Base-by-base conservation (phyloP, 176 grass and related monocot species). In the Bolboschoenus planiculmis region DNA sequence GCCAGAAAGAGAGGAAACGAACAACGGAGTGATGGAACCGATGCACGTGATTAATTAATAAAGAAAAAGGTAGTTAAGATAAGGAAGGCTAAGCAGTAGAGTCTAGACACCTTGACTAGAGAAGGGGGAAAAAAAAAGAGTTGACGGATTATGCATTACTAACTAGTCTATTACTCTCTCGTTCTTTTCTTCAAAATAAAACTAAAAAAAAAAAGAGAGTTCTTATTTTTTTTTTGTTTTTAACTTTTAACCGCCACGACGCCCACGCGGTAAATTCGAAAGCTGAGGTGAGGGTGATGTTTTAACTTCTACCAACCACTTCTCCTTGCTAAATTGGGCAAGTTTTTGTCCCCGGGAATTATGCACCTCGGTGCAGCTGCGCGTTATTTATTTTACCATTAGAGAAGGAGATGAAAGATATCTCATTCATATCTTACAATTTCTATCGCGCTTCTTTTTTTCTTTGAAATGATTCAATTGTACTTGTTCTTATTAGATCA, bases 261-360 rank as follows among this genome's bases (percentile, higher is more conserved):
- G n/a, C n/a, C n/a, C 7, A 40, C 26, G 72, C 43, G 72, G 72
- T 77, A 77, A 77, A 53, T 77, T 53, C 1, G 39, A 46, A 63
- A 82, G 13, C 43, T 9, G 16, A 81, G 24, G 53, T 57, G 51
- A 61, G 23, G 56, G 39, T 74, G 70, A 74, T 74, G 34, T 82
- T 65, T 47, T 21, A 80, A 80, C 29, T 40, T 82, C 53, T 82
- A 82, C 58, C 80, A 59, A 73, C 29, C 21, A 60, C 43, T 14
- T 27, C 48, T 8, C 21, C 78, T 73, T 70, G 78, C 85, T 73
- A 37, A 82, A 86, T 86, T 86, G 56, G 78, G 78, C 60, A 82
- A 82, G 47, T 60, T 63, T 79, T 56, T 85, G 63, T 81, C 79
- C 35, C 55, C 56, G 54, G 9, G 11, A 81, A 63, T 74, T 48